Conservation (phyloP, 208 protist species). For the Wallacemonas sp. region DNA sequence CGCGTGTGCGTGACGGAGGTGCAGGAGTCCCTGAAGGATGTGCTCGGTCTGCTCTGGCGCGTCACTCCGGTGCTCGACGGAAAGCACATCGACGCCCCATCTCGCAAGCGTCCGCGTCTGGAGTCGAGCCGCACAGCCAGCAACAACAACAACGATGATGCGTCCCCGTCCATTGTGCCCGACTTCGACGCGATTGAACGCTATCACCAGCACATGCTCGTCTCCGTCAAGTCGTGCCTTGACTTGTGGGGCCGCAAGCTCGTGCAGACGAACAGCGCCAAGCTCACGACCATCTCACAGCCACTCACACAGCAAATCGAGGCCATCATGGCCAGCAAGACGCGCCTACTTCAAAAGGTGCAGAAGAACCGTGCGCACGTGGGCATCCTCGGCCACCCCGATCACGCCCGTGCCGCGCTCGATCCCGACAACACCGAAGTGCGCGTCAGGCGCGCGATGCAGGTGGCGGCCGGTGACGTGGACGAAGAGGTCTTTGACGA, state of each 20-base stretch:
- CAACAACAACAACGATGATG: background rate
- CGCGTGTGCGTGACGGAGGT: conserved; percentile 24
- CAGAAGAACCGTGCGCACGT: conserved; percentile 78
- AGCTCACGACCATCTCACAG: conserved; percentile 72
- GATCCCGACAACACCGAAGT: conserved; percentile 26
- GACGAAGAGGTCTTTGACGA: conserved; percentile 86
- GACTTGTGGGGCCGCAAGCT: conserved; percentile 81
- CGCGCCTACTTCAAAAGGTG: conserved; percentile 60
- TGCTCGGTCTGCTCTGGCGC: conserved; percentile 26
- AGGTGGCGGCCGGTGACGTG: conserved; percentile 75
- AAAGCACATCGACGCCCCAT: background rate
- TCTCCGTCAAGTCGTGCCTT: conserved; percentile 47
- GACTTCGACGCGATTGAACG: conserved; percentile 10
- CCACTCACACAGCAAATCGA: conserved; percentile 77
- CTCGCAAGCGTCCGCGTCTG: conserved; percentile 6
- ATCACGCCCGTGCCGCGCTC: conserved; percentile 41
- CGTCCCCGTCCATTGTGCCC: background rate
- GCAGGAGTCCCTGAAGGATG: conserved; percentile 28
- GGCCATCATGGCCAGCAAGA: conserved; percentile 54
- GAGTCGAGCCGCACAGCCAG: background rate
- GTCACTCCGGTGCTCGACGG: conserved; percentile 17
- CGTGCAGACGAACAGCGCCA: conserved; percentile 52
- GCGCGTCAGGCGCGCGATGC: conserved; percentile 58
- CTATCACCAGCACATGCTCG: conserved; percentile 50
- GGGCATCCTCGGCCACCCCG: conserved; percentile 67